Percentiles rank a stretch among this genome's conserved stretches.
phyloP scores from a whole-genome alignment of 768 basidiomycete species.

The Hygrophoropsis aurantiaca region DNA sequence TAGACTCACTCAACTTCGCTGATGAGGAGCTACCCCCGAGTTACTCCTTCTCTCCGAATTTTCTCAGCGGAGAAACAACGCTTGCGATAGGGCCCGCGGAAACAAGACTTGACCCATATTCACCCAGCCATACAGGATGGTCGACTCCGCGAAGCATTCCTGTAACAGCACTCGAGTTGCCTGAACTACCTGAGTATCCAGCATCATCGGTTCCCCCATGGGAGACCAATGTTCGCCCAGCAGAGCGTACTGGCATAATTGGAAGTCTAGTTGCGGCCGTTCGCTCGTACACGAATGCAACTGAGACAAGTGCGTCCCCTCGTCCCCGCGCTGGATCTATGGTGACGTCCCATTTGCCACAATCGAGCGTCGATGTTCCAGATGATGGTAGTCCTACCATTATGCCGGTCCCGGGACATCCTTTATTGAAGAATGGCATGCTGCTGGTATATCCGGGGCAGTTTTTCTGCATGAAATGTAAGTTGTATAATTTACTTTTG shows the following conservation, averaged over 20 bases:
- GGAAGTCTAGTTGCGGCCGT: too few relatives aligned
- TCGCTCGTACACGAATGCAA: neutral
- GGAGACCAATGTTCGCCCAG: too few relatives aligned
- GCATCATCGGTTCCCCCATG: too few relatives aligned
- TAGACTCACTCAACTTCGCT: slow-evolving; percentile 16
- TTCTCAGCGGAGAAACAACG: slow-evolving; percentile 51
- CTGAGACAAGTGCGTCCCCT: slow-evolving; percentile 4
- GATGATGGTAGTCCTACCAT: slow-evolving; percentile 59
- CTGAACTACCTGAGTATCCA: slow-evolving; percentile 3
- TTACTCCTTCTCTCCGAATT: slow-evolving; percentile 53
- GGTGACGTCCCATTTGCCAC: too few relatives aligned
- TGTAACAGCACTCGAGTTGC: too few relatives aligned
- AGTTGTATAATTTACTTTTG: neutral
- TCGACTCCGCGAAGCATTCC: too few relatives aligned
- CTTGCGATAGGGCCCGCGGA: slow-evolving; percentile 56
- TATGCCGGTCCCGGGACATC: slow-evolving; percentile 56
- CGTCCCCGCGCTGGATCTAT: too few relatives aligned
- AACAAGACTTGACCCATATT: too few relatives aligned
- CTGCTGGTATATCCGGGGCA: slow-evolving; percentile 64
- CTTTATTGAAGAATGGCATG: slow-evolving; percentile 54
- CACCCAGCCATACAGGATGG: slow-evolving; percentile 9
- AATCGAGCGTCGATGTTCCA: slow-evolving; percentile 5
- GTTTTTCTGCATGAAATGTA: slow-evolving; percentile 63
- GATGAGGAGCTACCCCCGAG: slow-evolving; percentile 57
- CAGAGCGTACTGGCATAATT: too few relatives aligned